A percentile compares a stretch with the other conserved stretches of the same genome.
Evolutionary conservation across 352 stramenopile genomes (phyloP).

Genomic region (Phytopythium vexans): DNA sequence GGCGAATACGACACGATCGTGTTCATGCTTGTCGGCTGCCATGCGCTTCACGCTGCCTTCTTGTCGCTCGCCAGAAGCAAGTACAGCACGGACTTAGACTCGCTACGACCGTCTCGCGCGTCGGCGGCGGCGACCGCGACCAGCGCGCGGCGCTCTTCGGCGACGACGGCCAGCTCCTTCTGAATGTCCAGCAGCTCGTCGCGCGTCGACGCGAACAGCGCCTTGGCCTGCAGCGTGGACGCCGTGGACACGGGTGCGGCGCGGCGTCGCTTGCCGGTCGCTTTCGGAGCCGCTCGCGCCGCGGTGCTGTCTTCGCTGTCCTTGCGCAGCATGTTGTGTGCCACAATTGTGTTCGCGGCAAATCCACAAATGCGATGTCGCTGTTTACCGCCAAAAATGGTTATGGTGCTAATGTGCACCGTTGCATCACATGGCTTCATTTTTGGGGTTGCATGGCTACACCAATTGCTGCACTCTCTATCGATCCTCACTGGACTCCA

Average conservation of each 20-base stretch:
- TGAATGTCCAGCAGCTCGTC: constrained; percentile 48
- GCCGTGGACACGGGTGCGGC: constrained; percentile 22
- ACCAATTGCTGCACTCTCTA: not conserved
- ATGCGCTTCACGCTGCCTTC: constrained; percentile 3
- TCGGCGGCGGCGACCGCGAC: constrained; percentile 19
- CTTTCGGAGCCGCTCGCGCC: not conserved
- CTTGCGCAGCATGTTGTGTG: not conserved
- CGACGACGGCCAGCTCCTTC: constrained; percentile 32
- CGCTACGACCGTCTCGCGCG: not conserved
- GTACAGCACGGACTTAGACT: constrained; percentile 22
- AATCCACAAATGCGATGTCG: too few relatives aligned
- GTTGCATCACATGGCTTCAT: too few relatives aligned
- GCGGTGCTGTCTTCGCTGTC: constrained; percentile 1
- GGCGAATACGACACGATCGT: too few relatives aligned
- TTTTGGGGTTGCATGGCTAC: not conserved
- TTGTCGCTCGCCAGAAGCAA: constrained; percentile 23
- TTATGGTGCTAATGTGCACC: too few relatives aligned
- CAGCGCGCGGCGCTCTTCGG: constrained; percentile 24
- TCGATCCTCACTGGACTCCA: constrained; percentile 6
- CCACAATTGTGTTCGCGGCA: too few relatives aligned
- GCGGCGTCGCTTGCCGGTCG: constrained; percentile 1
- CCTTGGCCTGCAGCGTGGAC: constrained; percentile 33
- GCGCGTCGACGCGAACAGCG: constrained; percentile 37
- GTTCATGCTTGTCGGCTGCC: too few relatives aligned
- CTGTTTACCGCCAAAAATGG: too few relatives aligned